These are phyloP conservation scores for Mycena epipterygia DNA, from an alignment of 768 basidiomycete genomes.

Conservation along the genomic window DNA sequence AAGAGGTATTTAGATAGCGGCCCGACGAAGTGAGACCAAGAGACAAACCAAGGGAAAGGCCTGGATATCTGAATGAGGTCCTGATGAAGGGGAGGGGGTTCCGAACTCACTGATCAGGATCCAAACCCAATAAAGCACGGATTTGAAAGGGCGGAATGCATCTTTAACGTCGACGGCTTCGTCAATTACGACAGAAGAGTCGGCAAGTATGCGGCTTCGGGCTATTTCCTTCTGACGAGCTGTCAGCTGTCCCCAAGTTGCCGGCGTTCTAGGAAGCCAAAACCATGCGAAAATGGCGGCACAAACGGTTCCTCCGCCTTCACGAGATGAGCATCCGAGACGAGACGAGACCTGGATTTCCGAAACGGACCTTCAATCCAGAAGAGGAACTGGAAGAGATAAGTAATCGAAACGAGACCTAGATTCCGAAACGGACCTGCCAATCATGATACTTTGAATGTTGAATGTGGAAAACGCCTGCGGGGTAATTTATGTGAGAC, in stretches of 20 bases:
- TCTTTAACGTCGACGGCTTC: constrained; percentile 58
- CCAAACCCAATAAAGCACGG: constrained; percentile 64
- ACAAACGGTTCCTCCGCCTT: constrained; percentile 56
- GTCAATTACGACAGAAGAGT: constrained; percentile 60
- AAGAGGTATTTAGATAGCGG: not conserved
- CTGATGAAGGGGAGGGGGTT: not conserved
- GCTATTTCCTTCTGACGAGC: constrained; percentile 57
- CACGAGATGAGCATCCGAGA: no score
- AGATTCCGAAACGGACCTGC: constrained; percentile 40
- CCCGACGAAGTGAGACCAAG: not conserved
- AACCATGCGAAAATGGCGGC: constrained; percentile 62
- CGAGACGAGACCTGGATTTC: no score
- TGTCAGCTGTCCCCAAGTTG: constrained; percentile 55
- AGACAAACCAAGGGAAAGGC: constrained; percentile 28
- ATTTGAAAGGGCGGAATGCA: constrained; percentile 59
- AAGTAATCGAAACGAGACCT: not conserved
- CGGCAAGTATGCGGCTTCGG: constrained; percentile 56
- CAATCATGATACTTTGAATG: constrained; percentile 58
- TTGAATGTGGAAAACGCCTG: constrained; percentile 60
- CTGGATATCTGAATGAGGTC: constrained; percentile 8
- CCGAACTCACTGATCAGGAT: constrained; percentile 52
- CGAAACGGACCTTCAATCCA: no score
- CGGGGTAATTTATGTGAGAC: not conserved
- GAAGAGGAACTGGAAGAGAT: constrained; percentile 55
- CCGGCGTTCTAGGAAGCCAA: constrained; percentile 60